phyloP scores from a whole-genome alignment of 352 stramenopile species.

The Globisporangium orthogonon region DNA sequence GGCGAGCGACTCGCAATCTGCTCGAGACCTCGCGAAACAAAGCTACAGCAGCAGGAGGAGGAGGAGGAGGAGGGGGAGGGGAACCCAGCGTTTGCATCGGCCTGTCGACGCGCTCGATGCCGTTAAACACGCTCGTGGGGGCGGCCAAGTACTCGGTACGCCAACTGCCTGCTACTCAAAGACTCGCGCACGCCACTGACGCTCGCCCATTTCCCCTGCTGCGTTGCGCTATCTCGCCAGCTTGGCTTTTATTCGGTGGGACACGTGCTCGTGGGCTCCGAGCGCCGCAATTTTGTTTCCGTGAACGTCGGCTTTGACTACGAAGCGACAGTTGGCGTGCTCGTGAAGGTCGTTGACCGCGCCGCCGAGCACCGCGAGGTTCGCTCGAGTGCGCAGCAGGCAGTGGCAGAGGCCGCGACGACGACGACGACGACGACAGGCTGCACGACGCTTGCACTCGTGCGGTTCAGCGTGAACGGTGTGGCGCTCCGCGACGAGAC shows the following conservation, averaged over 20 bases:
- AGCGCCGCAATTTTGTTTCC: slow-evolving; percentile 47
- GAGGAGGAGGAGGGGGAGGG: slow-evolving; percentile 10
- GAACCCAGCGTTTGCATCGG: slow-evolving; percentile 78
- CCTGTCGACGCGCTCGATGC: slow-evolving; percentile 67
- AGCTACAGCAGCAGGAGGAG: slow-evolving; percentile 4
- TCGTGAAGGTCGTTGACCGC: slow-evolving; percentile 51
- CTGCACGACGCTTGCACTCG: slow-evolving; percentile 24
- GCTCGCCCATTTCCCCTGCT: not conserved
- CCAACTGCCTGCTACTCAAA: not conserved
- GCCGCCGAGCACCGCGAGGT: slow-evolving; percentile 9
- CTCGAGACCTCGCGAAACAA: slow-evolving; percentile 7
- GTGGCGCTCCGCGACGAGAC: slow-evolving; percentile 46
- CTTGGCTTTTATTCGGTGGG: slow-evolving; percentile 80
- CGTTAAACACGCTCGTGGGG: slow-evolving; percentile 73
- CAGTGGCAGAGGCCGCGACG: too few species aligned
- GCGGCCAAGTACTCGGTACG: slow-evolving; percentile 74
- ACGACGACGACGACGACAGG: too few species aligned
- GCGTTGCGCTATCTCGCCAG: slow-evolving; percentile 19
- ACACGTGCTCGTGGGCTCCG: slow-evolving; percentile 60
- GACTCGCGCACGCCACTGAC: not conserved
- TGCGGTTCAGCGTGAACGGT: slow-evolving; percentile 74
- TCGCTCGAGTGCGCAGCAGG: not conserved
- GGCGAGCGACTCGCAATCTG: slow-evolving; percentile 6
- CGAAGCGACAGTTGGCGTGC: slow-evolving; percentile 67
- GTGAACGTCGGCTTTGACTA: slow-evolving; percentile 50